A percentile compares a stretch with the other conserved stretches of the same genome.
These are phyloP conservation scores for Amanita muscaria DNA, from an alignment of 768 basidiomycete genomes.

Conservation along the genomic window DNA sequence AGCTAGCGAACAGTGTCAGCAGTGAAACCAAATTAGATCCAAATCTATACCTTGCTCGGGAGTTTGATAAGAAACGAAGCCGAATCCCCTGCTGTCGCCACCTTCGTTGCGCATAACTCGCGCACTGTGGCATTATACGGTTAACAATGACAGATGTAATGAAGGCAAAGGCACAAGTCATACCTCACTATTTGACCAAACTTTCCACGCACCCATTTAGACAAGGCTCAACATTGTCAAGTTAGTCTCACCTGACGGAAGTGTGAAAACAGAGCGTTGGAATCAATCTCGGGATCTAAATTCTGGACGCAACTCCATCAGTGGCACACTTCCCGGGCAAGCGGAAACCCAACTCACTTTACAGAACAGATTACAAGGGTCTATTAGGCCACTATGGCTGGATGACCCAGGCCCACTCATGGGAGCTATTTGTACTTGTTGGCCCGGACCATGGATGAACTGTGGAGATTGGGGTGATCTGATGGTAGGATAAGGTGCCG, in stretches of 20 bases:
- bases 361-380: conserved; percentile 87
- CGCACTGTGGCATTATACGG: conserved; percentile 42
- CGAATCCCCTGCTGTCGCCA: conserved; percentile 80
- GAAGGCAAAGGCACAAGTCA: conserved; percentile 2
- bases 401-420: conserved; percentile 62
- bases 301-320: conserved; percentile 41
- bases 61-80: conserved; percentile 82
- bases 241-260: conserved; percentile 59
- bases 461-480: conserved; percentile 35
- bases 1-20: conserved; percentile 36
- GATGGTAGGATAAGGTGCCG: conserved; percentile 38
- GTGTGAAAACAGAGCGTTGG: conserved; percentile 73
- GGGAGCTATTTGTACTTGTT: conserved; percentile 83
- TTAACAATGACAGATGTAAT: not conserved
- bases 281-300: conserved; percentile 77
- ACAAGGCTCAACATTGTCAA: conserved; percentile 8
- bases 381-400: conserved; percentile 82
- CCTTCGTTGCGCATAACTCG: conserved; percentile 86
- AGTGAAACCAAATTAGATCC: too few species aligned
- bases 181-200: conserved; percentile 89
- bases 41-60: conserved; percentile 67
- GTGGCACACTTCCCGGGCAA: not conserved
- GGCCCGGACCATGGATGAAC: conserved; percentile 83
- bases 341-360: conserved; percentile 41
- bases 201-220: conserved; percentile 27